phyloP scores from a whole-genome alignment of 2,329 filamentous ascomycete genomes.

The Penicillium sp. region DNA sequence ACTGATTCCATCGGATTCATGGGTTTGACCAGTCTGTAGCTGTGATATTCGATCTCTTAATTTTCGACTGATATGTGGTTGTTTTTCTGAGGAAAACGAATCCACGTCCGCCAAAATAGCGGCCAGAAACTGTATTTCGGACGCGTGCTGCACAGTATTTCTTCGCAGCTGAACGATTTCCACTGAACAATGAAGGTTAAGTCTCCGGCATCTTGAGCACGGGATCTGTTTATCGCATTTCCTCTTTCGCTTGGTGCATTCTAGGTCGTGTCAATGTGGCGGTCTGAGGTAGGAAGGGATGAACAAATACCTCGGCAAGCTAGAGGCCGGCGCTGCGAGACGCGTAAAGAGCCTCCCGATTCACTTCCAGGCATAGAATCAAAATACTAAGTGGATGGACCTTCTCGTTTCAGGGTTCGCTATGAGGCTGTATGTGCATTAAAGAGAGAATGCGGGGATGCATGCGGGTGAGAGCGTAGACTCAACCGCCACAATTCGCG shows the following conservation, averaged over 20 bases:
- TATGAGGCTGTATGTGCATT: background rate
- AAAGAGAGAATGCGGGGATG: background rate
- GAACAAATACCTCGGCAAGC: slow-evolving; percentile 23
- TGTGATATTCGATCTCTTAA: slow-evolving; percentile 22
- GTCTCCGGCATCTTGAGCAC: slow-evolving; percentile 23
- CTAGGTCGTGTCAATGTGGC: slow-evolving; percentile 15
- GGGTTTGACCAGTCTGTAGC: slow-evolving; percentile 19
- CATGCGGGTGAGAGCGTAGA: background rate
- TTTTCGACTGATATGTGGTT: slow-evolving; percentile 7
- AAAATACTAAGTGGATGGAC: background rate
- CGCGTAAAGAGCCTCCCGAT: slow-evolving; percentile 12
- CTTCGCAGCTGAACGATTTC: slow-evolving; percentile 25
- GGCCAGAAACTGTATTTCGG: slow-evolving; percentile 27
- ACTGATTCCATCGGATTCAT: slow-evolving; percentile 1
- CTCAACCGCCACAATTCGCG: background rate
- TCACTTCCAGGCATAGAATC: slow-evolving; percentile 12
- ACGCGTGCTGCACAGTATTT: slow-evolving; percentile 25
- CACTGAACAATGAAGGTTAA: slow-evolving; percentile 26
- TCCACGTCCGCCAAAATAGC: slow-evolving; percentile 24
- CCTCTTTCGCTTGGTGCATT: slow-evolving; percentile 28
- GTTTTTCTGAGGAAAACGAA: slow-evolving; percentile 4
- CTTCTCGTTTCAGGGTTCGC: background rate
- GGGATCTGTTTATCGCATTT: slow-evolving; percentile 28
- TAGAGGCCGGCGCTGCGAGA: slow-evolving; percentile 27
- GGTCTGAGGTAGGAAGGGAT: background rate